Evolutionary conservation across 2,329 filamentous ascomycete genomes (phyloP).

Genomic region (Curvularia spicifera): DNA sequence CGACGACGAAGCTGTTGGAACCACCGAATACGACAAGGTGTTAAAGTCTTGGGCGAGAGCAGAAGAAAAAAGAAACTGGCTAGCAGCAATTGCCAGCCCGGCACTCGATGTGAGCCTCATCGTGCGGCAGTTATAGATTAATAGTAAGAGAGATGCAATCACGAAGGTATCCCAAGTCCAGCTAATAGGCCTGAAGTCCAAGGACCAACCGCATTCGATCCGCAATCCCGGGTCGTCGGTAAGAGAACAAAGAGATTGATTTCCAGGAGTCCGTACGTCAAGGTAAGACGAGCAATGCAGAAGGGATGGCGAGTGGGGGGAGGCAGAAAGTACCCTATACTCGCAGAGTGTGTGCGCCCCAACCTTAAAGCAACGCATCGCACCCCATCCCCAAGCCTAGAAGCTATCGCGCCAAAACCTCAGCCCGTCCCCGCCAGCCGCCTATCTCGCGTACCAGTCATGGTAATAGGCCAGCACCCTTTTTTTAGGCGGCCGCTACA

Average conservation of each 20-base stretch:
- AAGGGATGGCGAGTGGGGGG: slow-evolving; percentile 2
- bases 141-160: not conserved
- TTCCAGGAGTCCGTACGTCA: not conserved
- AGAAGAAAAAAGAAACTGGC: slow-evolving; percentile 13
- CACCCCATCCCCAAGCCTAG: slow-evolving; percentile 3
- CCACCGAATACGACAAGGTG: not conserved
- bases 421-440: slow-evolving; percentile 12
- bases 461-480: slow-evolving; percentile 10
- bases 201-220: not conserved
- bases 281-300: not conserved
- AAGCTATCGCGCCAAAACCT: slow-evolving; percentile 6
- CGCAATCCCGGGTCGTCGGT: not conserved
- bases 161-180: not conserved
- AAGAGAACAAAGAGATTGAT: not conserved
- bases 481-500: slow-evolving; percentile 1
- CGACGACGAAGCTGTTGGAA: not conserved
- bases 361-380: slow-evolving; percentile 10
- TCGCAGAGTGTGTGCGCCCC: slow-evolving; percentile 1
- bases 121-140: not conserved
- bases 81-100: slow-evolving; percentile 21
- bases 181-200: not conserved
- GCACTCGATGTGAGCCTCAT: slow-evolving; percentile 21
- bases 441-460: slow-evolving; percentile 2
- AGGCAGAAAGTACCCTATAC: slow-evolving; percentile 2
- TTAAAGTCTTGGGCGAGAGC: slow-evolving; percentile 8